Evolutionary conservation across 169 alveolate genomes (phyloP).

Genomic region (Cryptosporidium sp.): DNA sequence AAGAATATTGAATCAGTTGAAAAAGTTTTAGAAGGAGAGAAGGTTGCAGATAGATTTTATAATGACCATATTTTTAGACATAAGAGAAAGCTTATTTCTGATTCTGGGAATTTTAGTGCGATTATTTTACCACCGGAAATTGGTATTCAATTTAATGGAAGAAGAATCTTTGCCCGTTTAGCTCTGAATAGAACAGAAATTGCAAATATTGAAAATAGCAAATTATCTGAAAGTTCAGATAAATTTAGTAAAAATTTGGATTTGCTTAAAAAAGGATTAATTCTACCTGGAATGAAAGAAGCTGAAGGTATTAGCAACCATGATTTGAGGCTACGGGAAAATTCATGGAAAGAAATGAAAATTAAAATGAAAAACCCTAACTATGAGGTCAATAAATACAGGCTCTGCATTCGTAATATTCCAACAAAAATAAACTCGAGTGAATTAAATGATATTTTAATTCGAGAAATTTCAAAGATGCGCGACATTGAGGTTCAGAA

Average conservation of each 20-base stretch:
- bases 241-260: not conserved
- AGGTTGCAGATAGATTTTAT: slow-evolving; percentile 30
- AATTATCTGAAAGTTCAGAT: not conserved
- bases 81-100: not conserved
- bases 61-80: slow-evolving; percentile 13
- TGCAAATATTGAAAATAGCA: slow-evolving; percentile 12
- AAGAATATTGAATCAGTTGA: slow-evolving; percentile 34
- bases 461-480: slow-evolving; percentile 18
- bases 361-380: slow-evolving; percentile 51
- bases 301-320: slow-evolving; percentile 65
- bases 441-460: slow-evolving; percentile 10
- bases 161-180: slow-evolving; percentile 63
- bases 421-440: slow-evolving; percentile 27
- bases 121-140: slow-evolving; percentile 34
- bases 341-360: slow-evolving; percentile 56
- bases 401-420: slow-evolving; percentile 54
- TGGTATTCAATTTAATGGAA: slow-evolving; percentile 67
- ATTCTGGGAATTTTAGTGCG: not conserved
- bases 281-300: slow-evolving; percentile 63
- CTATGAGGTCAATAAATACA: slow-evolving; percentile 31
- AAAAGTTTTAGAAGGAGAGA: slow-evolving; percentile 21
- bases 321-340: slow-evolving; percentile 61
- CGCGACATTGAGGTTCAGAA: not conserved
- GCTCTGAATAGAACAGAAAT: slow-evolving; percentile 43
- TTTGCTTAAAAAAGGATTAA: slow-evolving; percentile 20